Percentiles rank a stretch among this genome's conserved stretches.
These are phyloP conservation scores for Aspergillus brasiliensis DNA, from an alignment of 2,329 filamentous ascomycete species.

Conservation along the genomic window DNA sequence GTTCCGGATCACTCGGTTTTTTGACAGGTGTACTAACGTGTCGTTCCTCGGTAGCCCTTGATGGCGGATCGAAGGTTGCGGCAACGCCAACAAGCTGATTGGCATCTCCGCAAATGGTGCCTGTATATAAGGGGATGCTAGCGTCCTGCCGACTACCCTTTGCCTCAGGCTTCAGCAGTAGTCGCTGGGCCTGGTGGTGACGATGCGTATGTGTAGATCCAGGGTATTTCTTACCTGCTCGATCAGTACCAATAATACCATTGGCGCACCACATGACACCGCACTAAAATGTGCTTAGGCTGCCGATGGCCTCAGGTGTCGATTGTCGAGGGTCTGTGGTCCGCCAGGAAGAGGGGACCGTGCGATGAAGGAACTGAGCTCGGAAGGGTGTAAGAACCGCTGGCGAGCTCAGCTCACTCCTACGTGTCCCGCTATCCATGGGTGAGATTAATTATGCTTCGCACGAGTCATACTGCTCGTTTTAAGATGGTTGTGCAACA, in stretches of 20 bases:
- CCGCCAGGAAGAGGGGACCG: constrained; percentile 9
- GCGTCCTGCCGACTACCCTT: neutral
- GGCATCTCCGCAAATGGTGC: neutral
- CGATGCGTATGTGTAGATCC: neutral
- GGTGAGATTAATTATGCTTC: neutral
- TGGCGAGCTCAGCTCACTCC: neutral
- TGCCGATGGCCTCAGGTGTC: constrained; percentile 17
- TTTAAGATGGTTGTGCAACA: no score
- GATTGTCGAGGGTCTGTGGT: constrained; percentile 16
- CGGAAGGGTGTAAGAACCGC: neutral
- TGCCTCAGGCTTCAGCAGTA: neutral
- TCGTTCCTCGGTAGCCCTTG: neutral
- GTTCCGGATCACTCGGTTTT: neutral
- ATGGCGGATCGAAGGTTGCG: neutral
- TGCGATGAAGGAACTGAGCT: constrained; percentile 1
- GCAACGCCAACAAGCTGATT: neutral
- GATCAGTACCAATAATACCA: neutral
- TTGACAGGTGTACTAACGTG: neutral
- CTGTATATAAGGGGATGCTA: neutral
- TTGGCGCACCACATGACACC: neutral
- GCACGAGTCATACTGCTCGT: no score
- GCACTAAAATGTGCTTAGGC: constrained; percentile 1
- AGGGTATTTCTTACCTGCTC: neutral
- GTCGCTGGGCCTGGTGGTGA: neutral
- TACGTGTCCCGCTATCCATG: neutral